phyloP scores from a whole-genome alignment of 345 rosid genomes.

The Psidium friedrichsthalianum region DNA sequence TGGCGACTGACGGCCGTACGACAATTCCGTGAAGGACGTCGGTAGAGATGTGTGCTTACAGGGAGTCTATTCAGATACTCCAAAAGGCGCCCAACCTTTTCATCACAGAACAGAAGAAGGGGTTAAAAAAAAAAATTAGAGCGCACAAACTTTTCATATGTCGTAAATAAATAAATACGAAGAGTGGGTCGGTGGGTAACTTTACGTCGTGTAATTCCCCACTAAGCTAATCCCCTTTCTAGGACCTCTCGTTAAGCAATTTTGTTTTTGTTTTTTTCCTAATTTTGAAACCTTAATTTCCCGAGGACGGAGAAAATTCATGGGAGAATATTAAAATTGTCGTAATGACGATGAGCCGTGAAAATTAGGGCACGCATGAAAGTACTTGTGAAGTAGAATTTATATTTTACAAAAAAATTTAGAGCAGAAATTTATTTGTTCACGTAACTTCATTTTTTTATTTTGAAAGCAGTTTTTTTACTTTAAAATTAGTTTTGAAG shows the following conservation, averaged over 20 bases:
- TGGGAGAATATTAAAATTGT: not conserved
- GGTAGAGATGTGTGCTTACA: not conserved
- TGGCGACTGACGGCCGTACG: not conserved
- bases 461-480: too few relatives aligned
- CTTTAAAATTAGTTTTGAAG: too few relatives aligned
- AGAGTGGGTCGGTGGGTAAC: not conserved
- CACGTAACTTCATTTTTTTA: too few relatives aligned
- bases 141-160: not conserved
- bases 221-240: not conserved
- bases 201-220: not conserved
- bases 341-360: fast-evolving
- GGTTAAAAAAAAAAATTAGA: not conserved
- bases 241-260: not conserved
- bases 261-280: not conserved
- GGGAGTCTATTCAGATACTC: not conserved
- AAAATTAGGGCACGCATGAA: not conserved
- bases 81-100: not conserved
- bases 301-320: not conserved
- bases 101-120: not conserved
- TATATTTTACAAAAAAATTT: too few relatives aligned
- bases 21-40: not conserved
- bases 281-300: not conserved
- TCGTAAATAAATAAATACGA: not conserved
- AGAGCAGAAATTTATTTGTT: too few relatives aligned
- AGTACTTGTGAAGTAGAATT: too few relatives aligned